These are phyloP conservation scores for Solanum chaucha DNA, from an alignment of 257 asterid genomes.

Conservation along the genomic window DNA sequence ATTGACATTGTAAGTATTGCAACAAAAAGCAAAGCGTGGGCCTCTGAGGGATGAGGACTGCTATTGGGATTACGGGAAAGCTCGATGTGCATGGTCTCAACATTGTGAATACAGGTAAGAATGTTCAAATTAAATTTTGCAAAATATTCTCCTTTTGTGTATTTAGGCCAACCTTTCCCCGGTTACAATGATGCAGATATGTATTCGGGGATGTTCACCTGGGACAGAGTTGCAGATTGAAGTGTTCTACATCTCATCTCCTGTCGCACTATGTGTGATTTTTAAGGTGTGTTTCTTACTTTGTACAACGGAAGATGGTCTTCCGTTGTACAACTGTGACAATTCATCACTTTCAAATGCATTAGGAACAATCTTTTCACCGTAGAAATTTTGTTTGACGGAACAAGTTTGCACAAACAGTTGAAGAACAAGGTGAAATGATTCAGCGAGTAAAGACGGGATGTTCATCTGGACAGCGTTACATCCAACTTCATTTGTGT, in stretches of 20 bases:
- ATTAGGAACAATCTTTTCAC: background rate
- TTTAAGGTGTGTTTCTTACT: background rate
- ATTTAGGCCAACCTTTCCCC: background rate
- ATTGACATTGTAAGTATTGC: background rate
- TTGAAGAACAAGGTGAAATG: background rate
- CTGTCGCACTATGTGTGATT: conserved; percentile 57
- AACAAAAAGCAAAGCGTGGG: conserved; percentile 66
- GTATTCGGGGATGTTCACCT: conserved; percentile 89
- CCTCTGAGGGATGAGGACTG: conserved; percentile 96
- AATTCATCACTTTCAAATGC: background rate
- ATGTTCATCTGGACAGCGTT: background rate
- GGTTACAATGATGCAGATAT: conserved; percentile 41
- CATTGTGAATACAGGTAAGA: conserved; percentile 92
- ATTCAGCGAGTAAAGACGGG: background rate
- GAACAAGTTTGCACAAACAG: background rate
- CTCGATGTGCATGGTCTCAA: conserved; percentile 92
- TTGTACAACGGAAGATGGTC: background rate
- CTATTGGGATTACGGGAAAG: conserved; percentile 98
- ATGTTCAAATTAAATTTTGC: background rate
- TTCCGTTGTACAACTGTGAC: background rate
- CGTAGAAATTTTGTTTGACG: background rate
- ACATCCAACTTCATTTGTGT: background rate
- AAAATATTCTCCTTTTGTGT: background rate
- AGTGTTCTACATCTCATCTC: conserved; percentile 65
- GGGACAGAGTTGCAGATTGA: conserved; percentile 97